Conservation (phyloP, 495 filamentous ascomycete genomes). For the Tuber aestivum region DNA sequence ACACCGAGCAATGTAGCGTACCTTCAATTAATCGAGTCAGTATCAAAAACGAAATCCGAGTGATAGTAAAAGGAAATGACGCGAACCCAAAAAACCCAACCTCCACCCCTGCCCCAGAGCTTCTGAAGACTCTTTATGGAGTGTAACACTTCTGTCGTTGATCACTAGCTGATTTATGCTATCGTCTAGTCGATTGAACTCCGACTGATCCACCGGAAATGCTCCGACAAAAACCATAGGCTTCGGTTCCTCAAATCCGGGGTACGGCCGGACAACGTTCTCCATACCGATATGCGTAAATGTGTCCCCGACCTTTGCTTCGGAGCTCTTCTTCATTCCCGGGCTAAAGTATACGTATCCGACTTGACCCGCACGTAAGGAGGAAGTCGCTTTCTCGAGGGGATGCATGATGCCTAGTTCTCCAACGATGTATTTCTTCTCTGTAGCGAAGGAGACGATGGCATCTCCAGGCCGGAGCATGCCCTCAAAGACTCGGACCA, state of each 20-base stretch:
- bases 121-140: constrained; percentile 89
- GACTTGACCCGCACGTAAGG: constrained; percentile 83
- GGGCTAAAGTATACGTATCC: constrained; percentile 97
- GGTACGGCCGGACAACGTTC: constrained; percentile 68
- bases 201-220: constrained; percentile 82
- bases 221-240: constrained; percentile 96
- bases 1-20: constrained; percentile 93
- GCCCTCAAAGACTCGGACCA: constrained; percentile 90
- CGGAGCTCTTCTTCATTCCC: constrained; percentile 91
- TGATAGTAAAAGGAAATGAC: not conserved
- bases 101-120: constrained; percentile 91
- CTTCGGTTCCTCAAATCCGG: constrained; percentile 95
- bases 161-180: constrained; percentile 89
- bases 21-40: constrained; percentile 42
- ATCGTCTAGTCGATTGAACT: constrained; percentile 82
- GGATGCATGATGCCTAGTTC: constrained; percentile 98
- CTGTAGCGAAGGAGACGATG: constrained; percentile 76
- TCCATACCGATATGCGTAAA: constrained; percentile 80
- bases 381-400: constrained; percentile 69
- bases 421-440: constrained; percentile 79
- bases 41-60: not conserved
- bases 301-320: constrained; percentile 93
- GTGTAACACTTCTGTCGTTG: constrained; percentile 89
- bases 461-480: constrained; percentile 74
- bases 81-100: constrained; percentile 70